A percentile compares a stretch with the other conserved stretches of the same genome.
Conservation (phyloP, 768 basidiomycete species). For the Russula griseocarnosa region DNA sequence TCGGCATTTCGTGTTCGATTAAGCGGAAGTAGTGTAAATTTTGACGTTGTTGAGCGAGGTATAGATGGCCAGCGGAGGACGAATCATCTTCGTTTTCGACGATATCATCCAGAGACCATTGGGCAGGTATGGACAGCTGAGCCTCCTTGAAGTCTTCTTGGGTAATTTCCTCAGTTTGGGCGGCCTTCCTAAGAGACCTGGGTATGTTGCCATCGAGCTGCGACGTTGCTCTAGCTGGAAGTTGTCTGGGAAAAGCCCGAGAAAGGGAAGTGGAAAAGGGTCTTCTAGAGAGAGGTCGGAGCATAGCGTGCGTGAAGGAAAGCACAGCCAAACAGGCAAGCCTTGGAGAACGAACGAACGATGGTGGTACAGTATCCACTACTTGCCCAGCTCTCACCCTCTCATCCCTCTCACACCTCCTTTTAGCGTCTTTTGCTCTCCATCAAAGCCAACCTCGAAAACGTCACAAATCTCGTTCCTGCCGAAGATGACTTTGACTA, state of each 20-base stretch:
- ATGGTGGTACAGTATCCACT: constrained; percentile 12
- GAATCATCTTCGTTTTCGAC: constrained; percentile 58
- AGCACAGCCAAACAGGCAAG: constrained; percentile 26
- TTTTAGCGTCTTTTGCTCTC: constrained; percentile 57
- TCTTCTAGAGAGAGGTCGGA: constrained; percentile 28
- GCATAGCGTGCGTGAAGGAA: constrained; percentile 13
- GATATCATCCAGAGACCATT: constrained; percentile 30
- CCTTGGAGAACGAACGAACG: not conserved
- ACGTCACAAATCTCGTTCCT: constrained; percentile 66
- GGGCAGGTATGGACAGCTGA: not conserved
- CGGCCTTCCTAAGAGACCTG: constrained; percentile 12
- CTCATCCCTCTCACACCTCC: constrained; percentile 17
- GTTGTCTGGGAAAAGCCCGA: constrained; percentile 21
- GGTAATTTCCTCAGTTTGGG: constrained; percentile 29
- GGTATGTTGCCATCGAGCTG: constrained; percentile 16
- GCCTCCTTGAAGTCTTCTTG: constrained; percentile 18
- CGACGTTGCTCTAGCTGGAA: not conserved
- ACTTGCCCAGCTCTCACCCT: not conserved
- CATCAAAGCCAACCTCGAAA: constrained; percentile 77
- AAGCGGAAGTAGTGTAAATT: constrained; percentile 74
- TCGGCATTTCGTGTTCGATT: constrained; percentile 85
- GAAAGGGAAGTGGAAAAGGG: constrained; percentile 32
- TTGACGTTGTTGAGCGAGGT: constrained; percentile 70
- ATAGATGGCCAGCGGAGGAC: constrained; percentile 64
- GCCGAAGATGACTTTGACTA: constrained; percentile 68